Conservation (phyloP, 345 rosid species). For the thale cress (Arabidopsis thaliana) region DNA sequence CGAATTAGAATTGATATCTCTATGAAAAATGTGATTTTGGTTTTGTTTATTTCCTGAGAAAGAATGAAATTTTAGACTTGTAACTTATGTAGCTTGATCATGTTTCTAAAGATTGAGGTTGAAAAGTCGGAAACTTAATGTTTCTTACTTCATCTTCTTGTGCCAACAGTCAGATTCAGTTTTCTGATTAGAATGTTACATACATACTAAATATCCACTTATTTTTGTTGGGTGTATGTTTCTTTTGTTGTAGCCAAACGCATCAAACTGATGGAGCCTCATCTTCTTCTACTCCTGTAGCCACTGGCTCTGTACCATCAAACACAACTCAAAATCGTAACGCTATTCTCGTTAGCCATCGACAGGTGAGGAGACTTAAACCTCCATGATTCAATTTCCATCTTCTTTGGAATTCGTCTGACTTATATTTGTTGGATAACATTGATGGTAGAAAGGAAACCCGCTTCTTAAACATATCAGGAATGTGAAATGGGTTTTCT, state of each 20-base stretch:
- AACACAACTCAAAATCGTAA: conserved; percentile 60
- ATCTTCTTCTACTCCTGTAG: conserved; percentile 47
- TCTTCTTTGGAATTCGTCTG: not conserved
- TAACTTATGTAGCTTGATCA: not conserved
- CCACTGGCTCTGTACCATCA: conserved; percentile 42
- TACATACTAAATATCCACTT: no score
- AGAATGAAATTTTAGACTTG: no score
- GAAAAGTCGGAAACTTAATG: conserved; percentile 5
- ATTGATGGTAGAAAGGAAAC: conserved; percentile 78
- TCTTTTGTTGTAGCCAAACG: conserved; percentile 45
- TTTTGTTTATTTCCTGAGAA: no score
- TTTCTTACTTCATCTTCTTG: not conserved
- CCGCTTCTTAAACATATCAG: conserved; percentile 89
- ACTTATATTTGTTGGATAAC: not conserved
- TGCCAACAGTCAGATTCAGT: not conserved
- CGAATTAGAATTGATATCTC: no score
- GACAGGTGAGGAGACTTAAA: conserved; percentile 63
- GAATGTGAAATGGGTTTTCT: conserved; percentile 82
- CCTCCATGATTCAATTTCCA: not conserved
- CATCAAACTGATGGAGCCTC: conserved; percentile 50
- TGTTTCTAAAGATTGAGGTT: not conserved
- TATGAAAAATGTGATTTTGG: no score
- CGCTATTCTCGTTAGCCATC: conserved; percentile 85
- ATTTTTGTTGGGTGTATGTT: not conserved
- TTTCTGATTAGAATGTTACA: no score